Base-by-base conservation (phyloP, 202 grass and related monocot species). In the Carex arenaria region DNA sequence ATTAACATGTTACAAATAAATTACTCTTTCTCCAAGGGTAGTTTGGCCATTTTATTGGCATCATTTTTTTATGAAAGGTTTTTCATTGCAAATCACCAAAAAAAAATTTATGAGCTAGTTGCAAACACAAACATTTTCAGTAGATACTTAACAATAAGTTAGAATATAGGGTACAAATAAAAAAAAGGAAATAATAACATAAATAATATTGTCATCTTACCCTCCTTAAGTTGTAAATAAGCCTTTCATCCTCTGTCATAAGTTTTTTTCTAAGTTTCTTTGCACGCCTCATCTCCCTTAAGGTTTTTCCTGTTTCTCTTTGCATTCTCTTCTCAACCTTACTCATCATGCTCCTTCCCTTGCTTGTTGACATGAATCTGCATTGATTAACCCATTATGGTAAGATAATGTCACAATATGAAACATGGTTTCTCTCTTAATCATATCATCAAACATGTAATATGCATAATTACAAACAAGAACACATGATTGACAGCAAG, bases 241-340 rank as follows among this genome's bases (percentile, higher is more conserved):
- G 88, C 89, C 88, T 90, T 88, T 93, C 96, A 73, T 98, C 89
- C 3, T 98, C 93, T 10, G 96, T 95, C 96, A 98, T 98, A 85
- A 98, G 88, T 77, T 98, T 93, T 82, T 90, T 98, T 80, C 95
- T 83, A 64, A 98, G 87, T 83, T 98, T 98, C 76, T 93, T 90
- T 17, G 95, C 90, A 62, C 83, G 90, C 69, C 95, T 90, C 61
- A 98, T 87, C 85, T 98, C 95, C 82, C 85, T 85, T 79, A 95
- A 87, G 28, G 92, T 98, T 84, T 92, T 92, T 8, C 95, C 92
- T 6, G 92, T 93, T 88, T 98, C 95, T 90, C 87, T 93, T 31
- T 64, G 82, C 92, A 98, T 98, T 83, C 91, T 91, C 85, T 78
- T 98, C 87, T 95, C 92, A 81, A 98, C 95, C 86, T 98, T 98